phyloP scores from a whole-genome alignment of 1,284 basidiomycete genomes.

The Trametes sp. region DNA sequence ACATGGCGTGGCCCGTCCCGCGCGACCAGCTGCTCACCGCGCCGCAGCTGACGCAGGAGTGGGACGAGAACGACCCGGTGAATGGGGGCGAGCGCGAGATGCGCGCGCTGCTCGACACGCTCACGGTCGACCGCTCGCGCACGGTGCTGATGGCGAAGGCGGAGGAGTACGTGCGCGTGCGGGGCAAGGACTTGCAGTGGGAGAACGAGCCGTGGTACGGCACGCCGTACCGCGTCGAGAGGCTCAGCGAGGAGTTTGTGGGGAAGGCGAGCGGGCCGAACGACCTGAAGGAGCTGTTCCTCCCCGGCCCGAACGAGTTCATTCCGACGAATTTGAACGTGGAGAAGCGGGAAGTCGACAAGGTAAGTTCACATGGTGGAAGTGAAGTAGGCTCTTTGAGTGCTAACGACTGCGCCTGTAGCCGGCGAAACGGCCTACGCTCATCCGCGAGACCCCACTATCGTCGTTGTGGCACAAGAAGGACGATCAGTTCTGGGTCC shows the following conservation, averaged over 20 bases:
- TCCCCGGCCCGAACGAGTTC: conserved; percentile 91
- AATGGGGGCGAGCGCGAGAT: conserved; percentile 62
- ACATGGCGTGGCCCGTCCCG: conserved; percentile 85
- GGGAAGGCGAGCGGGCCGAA: conserved; percentile 67
- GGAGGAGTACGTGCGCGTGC: conserved; percentile 66
- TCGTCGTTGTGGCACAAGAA: conserved; percentile 94
- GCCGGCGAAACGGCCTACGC: conserved; percentile 78
- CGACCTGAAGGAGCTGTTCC: conserved; percentile 70
- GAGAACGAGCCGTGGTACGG: conserved; percentile 86
- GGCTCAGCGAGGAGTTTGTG: conserved; percentile 72
- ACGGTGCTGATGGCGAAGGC: conserved; percentile 81
- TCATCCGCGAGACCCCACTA: conserved; percentile 76
- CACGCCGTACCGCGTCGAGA: conserved; percentile 80
- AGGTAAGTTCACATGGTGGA: conserved; percentile 50
- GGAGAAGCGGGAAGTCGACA: conserved; percentile 69
- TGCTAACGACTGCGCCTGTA: conserved; percentile 40
- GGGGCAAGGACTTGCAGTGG: conserved; percentile 59
- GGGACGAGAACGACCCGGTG: conserved; percentile 60
- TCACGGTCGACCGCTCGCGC: conserved; percentile 72
- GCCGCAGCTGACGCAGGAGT: conserved; percentile 80
- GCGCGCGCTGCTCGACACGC: conserved; percentile 65
- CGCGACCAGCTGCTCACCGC: conserved; percentile 82
- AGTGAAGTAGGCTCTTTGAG: not conserved
- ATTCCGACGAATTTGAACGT: conserved; percentile 90
- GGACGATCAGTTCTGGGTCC: conserved; percentile 95